Conservation (phyloP, 1,284 basidiomycete genomes). For the Ustilago sp. region DNA sequence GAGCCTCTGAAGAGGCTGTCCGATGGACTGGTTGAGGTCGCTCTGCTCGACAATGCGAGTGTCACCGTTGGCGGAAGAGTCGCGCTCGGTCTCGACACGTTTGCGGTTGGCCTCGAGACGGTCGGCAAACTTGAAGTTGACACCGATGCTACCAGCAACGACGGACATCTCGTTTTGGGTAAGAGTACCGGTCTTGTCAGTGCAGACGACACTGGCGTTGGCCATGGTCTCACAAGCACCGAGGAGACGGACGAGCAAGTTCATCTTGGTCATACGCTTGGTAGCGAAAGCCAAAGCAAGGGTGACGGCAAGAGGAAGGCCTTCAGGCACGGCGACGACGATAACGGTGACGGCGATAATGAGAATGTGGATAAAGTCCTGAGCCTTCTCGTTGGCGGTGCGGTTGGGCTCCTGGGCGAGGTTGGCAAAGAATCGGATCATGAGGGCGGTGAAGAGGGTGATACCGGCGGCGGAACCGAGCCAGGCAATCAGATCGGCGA, state of each 20-base stretch:
- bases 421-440: constrained; percentile 94
- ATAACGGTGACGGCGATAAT: constrained; percentile 95
- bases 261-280: constrained; percentile 94
- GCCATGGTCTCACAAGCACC: constrained; percentile 99
- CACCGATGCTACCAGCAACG: constrained; percentile 92
- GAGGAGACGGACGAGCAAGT: constrained; percentile 91
- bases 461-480: constrained; percentile 85
- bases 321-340: constrained; percentile 97
- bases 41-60: constrained; percentile 91
- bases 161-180: constrained; percentile 96
- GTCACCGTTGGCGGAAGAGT: constrained; percentile 60
- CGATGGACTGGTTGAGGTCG: constrained; percentile 72
- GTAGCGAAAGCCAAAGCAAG: constrained; percentile 96
- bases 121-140: constrained; percentile 91
- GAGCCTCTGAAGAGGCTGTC: constrained; percentile 76
- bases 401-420: constrained; percentile 73
- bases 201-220: constrained; percentile 94
- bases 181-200: constrained; percentile 86
- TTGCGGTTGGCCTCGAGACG: constrained; percentile 80
- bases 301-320: constrained; percentile 93
- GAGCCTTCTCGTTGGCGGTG: constrained; percentile 83
- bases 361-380: constrained; percentile 90
- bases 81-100: constrained; percentile 78
- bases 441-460: constrained; percentile 82
- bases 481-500: constrained; percentile 95